Evolutionary conservation across 495 filamentous ascomycete species (phyloP).

Genomic region (Thozetella sp.): DNA sequence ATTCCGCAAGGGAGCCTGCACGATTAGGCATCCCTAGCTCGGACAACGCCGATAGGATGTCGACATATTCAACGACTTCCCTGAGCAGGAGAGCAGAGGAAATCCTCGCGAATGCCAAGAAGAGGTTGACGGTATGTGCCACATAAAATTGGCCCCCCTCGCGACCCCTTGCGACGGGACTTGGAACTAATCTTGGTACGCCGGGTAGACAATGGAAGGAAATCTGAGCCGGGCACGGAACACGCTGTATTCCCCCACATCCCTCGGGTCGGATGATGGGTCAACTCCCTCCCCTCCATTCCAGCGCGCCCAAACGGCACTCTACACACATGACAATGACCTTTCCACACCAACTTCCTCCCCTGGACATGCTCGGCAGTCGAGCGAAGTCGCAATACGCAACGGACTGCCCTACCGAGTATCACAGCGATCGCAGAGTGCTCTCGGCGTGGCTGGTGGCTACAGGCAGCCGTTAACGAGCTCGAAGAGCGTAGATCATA

Average conservation of each 20-base stretch:
- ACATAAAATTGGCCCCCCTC: background rate
- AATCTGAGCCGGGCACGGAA: conserved; percentile 81
- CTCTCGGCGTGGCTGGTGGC: conserved; percentile 48
- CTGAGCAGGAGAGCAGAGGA: conserved; percentile 82
- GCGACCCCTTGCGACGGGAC: background rate
- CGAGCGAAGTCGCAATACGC: conserved; percentile 44
- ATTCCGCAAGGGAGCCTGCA: conserved; percentile 16
- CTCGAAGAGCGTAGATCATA: conserved; percentile 37
- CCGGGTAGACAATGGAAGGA: conserved; percentile 82
- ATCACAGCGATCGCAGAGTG: conserved; percentile 45
- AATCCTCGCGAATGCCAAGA: conserved; percentile 90
- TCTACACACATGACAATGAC: conserved; percentile 20
- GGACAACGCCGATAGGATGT: conserved; percentile 29
- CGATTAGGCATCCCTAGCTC: conserved; percentile 21
- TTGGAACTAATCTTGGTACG: conserved; percentile 3
- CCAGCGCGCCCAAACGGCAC: conserved; percentile 31
- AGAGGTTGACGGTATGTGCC: conserved; percentile 74
- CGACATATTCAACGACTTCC: conserved; percentile 65
- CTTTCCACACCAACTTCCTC: conserved; percentile 13
- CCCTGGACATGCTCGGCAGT: conserved; percentile 38
- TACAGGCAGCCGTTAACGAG: conserved; percentile 40
- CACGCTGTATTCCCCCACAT: conserved; percentile 64
- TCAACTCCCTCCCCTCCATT: conserved; percentile 46
- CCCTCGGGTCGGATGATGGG: conserved; percentile 50
- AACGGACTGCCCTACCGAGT: conserved; percentile 32